Conservation (phyloP, 345 rosid genomes). For the Barbarea vulgaris region DNA sequence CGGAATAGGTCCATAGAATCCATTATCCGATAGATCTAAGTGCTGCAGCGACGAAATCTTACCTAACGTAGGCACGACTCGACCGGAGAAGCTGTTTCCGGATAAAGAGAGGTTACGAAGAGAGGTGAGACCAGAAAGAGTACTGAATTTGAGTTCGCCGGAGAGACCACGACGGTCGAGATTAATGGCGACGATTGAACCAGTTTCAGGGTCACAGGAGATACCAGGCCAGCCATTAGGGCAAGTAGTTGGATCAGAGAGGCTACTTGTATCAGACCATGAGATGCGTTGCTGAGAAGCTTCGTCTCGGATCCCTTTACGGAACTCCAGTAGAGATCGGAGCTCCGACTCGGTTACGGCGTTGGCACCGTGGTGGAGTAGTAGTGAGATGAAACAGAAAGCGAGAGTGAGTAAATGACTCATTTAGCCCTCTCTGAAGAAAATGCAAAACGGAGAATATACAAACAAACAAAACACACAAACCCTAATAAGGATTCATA, state of each 20-base stretch:
- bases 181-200: constrained; percentile 54
- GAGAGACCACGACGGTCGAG: constrained; percentile 62
- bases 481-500: constrained; percentile 40
- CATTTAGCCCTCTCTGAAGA: constrained; percentile 40
- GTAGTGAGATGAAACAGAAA: constrained; percentile 38
- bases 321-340: constrained; percentile 78
- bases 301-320: constrained; percentile 72
- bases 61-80: constrained; percentile 81
- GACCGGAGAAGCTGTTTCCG: constrained; percentile 81
- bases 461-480: not conserved
- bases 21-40: constrained; percentile 83
- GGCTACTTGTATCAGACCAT: constrained; percentile 51
- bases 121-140: constrained; percentile 54
- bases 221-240: constrained; percentile 72
- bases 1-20: constrained; percentile 86
- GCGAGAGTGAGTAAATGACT: constrained; percentile 38
- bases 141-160: constrained; percentile 81
- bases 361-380: constrained; percentile 18
- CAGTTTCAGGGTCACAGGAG: constrained; percentile 53
- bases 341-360: constrained; percentile 54
- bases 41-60: constrained; percentile 59
- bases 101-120: constrained; percentile 70
- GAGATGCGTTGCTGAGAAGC: constrained; percentile 43
- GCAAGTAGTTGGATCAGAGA: constrained; percentile 48
- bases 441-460: not conserved